Conservation (phyloP, 1,284 basidiomycete genomes). For the Papiliotrema flavescens region DNA sequence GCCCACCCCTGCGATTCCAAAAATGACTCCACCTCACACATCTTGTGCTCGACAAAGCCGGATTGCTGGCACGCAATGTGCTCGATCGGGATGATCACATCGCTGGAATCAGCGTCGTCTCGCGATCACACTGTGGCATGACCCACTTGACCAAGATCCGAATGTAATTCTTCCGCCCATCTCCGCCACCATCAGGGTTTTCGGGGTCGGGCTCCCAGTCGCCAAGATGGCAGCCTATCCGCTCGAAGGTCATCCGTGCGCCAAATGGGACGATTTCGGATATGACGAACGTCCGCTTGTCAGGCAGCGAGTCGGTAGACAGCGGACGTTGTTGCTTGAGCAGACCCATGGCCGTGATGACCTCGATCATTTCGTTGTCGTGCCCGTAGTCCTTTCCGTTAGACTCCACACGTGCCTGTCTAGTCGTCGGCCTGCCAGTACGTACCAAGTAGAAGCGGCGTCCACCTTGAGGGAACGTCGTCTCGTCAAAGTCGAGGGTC, state of each 20-base stretch:
- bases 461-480: conserved; percentile 62
- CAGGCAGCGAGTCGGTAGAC: conserved; percentile 15
- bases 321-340: conserved; percentile 50
- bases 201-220: conserved; percentile 32
- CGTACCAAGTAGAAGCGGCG: conserved; percentile 41
- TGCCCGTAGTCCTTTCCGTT: conserved; percentile 66
- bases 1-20: conserved; percentile 68
- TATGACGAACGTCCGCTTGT: conserved; percentile 28
- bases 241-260: conserved; percentile 36
- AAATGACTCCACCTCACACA: conserved; percentile 66
- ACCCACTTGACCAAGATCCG: conserved; percentile 45
- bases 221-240: conserved; percentile 33
- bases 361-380: conserved; percentile 74
- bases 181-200: conserved; percentile 3
- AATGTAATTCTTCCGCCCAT: conserved; percentile 33
- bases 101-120: conserved; percentile 13
- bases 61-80: conserved; percentile 57
- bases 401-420: conserved; percentile 49
- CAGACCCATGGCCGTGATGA: conserved; percentile 69
- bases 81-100: conserved; percentile 23
- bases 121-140: no score
- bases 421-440: not conserved
- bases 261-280: conserved; percentile 41
- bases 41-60: conserved; percentile 55
- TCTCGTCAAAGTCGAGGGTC: conserved; percentile 64